A percentile compares a stretch with the other conserved stretches of the same genome.
These are phyloP conservation scores for Ceratocystis cacaofunesta DNA, from an alignment of 2,329 filamentous ascomycete species.

Conservation along the genomic window DNA sequence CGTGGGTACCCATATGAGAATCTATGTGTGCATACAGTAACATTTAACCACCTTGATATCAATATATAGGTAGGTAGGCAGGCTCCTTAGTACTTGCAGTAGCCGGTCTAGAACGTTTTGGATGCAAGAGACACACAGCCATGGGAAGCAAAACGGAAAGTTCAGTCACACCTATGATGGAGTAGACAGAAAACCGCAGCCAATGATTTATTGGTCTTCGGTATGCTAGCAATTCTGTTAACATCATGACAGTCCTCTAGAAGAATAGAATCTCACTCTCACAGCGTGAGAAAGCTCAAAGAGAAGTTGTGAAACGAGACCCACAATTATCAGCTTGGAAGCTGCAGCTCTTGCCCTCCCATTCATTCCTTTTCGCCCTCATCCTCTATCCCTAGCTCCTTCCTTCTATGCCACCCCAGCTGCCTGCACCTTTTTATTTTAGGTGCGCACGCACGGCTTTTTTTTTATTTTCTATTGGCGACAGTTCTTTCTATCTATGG, in stretches of 20 bases:
- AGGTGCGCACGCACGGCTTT: neutral
- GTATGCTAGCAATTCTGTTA: neutral
- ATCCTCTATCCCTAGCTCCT: constrained; percentile 6
- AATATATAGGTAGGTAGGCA: neutral
- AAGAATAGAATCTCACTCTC: neutral
- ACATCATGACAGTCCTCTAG: neutral
- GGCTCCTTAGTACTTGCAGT: neutral
- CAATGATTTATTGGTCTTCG: neutral
- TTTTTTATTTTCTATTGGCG: neutral
- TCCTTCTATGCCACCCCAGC: constrained; percentile 1
- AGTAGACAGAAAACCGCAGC: neutral
- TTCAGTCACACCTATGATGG: neutral
- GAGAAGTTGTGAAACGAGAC: constrained; percentile 3
- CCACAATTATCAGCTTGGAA: constrained; percentile 2
- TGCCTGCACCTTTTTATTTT: neutral
- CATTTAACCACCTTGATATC: neutral
- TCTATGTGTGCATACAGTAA: neutral
- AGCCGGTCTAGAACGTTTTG: neutral
- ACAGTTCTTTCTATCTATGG: neutral
- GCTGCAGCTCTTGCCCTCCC: constrained; percentile 4
- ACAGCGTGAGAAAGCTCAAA: neutral
- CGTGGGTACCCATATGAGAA: neutral
- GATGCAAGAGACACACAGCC: neutral
- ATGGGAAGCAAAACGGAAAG: neutral
- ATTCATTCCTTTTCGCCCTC: neutral